Percentiles rank a stretch among this genome's conserved stretches.
Conservation (phyloP, 768 basidiomycete species). For the Boletus bicolor region DNA sequence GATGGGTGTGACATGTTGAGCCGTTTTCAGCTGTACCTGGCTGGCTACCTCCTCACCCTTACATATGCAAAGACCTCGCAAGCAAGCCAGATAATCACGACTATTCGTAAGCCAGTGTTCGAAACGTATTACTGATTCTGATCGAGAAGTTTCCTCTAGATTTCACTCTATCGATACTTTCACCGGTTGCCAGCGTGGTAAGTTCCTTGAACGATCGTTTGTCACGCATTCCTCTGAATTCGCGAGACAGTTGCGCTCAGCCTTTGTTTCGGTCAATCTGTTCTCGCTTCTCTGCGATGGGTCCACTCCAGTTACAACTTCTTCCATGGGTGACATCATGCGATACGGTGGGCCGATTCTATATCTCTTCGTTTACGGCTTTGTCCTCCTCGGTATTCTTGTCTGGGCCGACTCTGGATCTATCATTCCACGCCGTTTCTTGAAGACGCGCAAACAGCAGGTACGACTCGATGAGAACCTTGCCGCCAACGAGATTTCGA, state of each 20-base stretch:
- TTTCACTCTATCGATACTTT: conserved; percentile 63
- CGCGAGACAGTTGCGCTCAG: conserved; percentile 51
- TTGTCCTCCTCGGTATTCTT: conserved; percentile 59
- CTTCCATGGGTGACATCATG: conserved; percentile 50
- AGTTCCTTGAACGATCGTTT: conserved; percentile 24
- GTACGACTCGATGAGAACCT: conserved; percentile 12
- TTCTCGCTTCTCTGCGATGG: conserved; percentile 73
- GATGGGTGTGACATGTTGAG: neutral
- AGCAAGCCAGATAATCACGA: conserved; percentile 52
- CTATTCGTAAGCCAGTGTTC: conserved; percentile 43
- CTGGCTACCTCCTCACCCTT: conserved; percentile 65
- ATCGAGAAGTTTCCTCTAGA: conserved; percentile 31
- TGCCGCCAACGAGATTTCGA: conserved; percentile 18
- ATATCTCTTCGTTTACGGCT: conserved; percentile 61
- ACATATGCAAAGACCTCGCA: conserved; percentile 67
- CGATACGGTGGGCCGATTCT: conserved; percentile 73
- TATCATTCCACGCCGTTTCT: conserved; percentile 39
- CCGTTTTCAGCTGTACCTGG: conserved; percentile 51
- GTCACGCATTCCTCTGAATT: neutral
- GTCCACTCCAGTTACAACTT: conserved; percentile 40
- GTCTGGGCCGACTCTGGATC: conserved; percentile 74
- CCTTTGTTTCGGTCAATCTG: conserved; percentile 72
- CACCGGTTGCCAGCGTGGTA: conserved; percentile 69
- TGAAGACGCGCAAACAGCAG: conserved; percentile 19
- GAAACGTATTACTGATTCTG: neutral